phyloP scores from a whole-genome alignment of 805 yeast species.

The Starmerella floricola region DNA sequence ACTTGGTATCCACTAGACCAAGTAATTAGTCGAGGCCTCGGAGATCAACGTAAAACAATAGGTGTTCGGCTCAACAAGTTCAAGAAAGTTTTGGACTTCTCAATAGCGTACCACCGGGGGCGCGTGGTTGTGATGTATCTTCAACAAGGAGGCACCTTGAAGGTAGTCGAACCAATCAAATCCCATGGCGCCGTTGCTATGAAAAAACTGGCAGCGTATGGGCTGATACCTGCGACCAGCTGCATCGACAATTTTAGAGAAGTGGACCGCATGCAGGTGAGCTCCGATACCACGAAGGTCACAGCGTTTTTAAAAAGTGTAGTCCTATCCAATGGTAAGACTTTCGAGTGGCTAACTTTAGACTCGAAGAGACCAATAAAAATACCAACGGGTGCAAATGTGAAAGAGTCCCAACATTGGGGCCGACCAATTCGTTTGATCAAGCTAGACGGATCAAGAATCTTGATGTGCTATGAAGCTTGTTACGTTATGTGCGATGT shows the following conservation, averaged over 20 bases:
- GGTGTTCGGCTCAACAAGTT: slow-evolving; percentile 37
- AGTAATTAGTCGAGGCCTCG: slow-evolving; percentile 32
- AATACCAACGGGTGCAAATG: slow-evolving; percentile 33
- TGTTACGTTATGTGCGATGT: slow-evolving; percentile 56
- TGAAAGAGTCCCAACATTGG: slow-evolving; percentile 22
- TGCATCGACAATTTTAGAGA: slow-evolving; percentile 35
- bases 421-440: slow-evolving; percentile 37
- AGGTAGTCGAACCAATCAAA: slow-evolving; percentile 46
- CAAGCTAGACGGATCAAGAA: slow-evolving; percentile 41
- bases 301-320: slow-evolving; percentile 55
- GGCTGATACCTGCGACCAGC: slow-evolving; percentile 10
- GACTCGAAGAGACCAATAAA: slow-evolving; percentile 45
- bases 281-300: slow-evolving; percentile 47
- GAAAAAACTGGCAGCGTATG: slow-evolving; percentile 13
- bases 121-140: slow-evolving; percentile 46
- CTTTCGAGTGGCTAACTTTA: slow-evolving; percentile 52
- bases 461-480: slow-evolving; percentile 55
- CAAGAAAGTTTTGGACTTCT: slow-evolving; percentile 44
- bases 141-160: slow-evolving; percentile 47
- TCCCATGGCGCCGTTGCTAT: slow-evolving; percentile 17
- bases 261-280: slow-evolving; percentile 38
- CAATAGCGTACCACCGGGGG: slow-evolving; percentile 54
- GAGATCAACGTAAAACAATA: slow-evolving; percentile 22
- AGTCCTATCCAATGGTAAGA: slow-evolving; percentile 47
- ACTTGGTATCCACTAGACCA: slow-evolving; percentile 53